Percentiles rank a stretch among this genome's conserved stretches.
Conservation (phyloP, 768 basidiomycete species). For the Calocera cornea region DNA sequence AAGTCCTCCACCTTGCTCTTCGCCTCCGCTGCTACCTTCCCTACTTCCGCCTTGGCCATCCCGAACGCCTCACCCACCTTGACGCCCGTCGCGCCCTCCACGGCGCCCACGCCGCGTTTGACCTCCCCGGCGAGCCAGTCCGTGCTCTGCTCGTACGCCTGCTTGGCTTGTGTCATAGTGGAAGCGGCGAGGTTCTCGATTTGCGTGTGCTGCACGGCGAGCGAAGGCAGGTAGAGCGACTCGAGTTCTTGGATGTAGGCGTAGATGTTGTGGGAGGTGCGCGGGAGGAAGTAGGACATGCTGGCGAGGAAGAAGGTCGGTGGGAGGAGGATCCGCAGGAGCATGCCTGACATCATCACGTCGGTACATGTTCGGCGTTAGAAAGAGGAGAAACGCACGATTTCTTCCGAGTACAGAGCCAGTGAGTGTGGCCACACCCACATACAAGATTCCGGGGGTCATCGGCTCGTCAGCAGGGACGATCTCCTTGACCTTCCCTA, state of each 20-base stretch:
- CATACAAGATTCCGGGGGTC: slow-evolving; percentile 81
- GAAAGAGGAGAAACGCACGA: slow-evolving; percentile 27
- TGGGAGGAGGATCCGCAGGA: slow-evolving; percentile 59
- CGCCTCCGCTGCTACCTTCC: slow-evolving; percentile 4
- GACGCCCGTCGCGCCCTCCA: slow-evolving; percentile 61
- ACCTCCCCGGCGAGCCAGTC: slow-evolving; percentile 26
- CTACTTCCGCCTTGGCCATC: slow-evolving; percentile 22
- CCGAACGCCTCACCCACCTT: slow-evolving; percentile 51
- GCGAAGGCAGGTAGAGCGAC: slow-evolving; percentile 48
- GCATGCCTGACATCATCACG: slow-evolving; percentile 28
- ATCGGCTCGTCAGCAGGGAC: slow-evolving; percentile 67
- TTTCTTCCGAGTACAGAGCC: slow-evolving; percentile 78
- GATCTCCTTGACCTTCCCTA: slow-evolving; percentile 73
- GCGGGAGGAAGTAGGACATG: slow-evolving; percentile 73
- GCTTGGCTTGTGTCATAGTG: slow-evolving; percentile 36
- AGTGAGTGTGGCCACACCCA: slow-evolving; percentile 74
- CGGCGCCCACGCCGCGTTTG: slow-evolving; percentile 34
- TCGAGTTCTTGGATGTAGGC: slow-evolving; percentile 57
- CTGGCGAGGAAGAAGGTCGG: slow-evolving; percentile 58
- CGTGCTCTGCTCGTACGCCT: slow-evolving; percentile 34
- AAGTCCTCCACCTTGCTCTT: slow-evolving; percentile 14
- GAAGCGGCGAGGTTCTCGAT: slow-evolving; percentile 17
- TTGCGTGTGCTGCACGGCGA: slow-evolving; percentile 48
- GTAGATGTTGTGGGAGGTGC: slow-evolving; percentile 57
- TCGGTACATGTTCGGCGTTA: neutral